Conservation (phyloP, 73 alveolate genomes). For the Paramecium pentaurelia region DNA sequence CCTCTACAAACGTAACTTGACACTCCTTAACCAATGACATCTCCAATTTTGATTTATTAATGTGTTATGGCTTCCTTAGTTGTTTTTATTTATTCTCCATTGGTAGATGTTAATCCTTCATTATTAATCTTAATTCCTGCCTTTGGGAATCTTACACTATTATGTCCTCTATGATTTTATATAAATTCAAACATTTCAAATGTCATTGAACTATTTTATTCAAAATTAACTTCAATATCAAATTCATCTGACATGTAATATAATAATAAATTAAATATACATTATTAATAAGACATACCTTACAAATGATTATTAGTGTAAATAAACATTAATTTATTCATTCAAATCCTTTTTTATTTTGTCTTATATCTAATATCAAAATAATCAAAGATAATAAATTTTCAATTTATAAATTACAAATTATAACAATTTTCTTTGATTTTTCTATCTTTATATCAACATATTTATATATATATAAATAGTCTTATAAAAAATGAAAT, state of each 20-base stretch:
- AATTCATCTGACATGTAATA: not conserved
- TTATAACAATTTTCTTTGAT: not conserved
- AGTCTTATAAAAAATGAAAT: not conserved
- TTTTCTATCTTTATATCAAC: too few relatives aligned
- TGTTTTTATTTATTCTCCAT: not conserved
- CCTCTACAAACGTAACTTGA: conserved; percentile 69
- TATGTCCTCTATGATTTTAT: conserved; percentile 45
- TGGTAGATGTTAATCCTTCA: conserved; percentile 52
- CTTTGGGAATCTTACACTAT: conserved; percentile 48
- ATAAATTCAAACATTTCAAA: conserved; percentile 16
- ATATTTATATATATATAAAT: not conserved
- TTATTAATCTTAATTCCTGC: conserved; percentile 50
- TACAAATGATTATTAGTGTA: too few relatives aligned
- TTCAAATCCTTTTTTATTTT: not conserved
- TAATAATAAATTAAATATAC: not conserved
- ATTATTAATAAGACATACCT: not conserved
- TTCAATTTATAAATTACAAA: not conserved
- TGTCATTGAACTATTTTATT: conserved; percentile 19
- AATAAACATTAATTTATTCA: not conserved
- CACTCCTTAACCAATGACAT: conserved; percentile 68
- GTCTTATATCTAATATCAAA: not conserved
- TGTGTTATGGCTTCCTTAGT: conserved; percentile 32
- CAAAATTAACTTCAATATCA: not conserved
- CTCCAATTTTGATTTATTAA: conserved; percentile 41
- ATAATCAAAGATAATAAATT: too few relatives aligned